Base-by-base conservation (phyloP, 2,329 filamentous ascomycete species). In the Ascosphaera pollenicola region DNA sequence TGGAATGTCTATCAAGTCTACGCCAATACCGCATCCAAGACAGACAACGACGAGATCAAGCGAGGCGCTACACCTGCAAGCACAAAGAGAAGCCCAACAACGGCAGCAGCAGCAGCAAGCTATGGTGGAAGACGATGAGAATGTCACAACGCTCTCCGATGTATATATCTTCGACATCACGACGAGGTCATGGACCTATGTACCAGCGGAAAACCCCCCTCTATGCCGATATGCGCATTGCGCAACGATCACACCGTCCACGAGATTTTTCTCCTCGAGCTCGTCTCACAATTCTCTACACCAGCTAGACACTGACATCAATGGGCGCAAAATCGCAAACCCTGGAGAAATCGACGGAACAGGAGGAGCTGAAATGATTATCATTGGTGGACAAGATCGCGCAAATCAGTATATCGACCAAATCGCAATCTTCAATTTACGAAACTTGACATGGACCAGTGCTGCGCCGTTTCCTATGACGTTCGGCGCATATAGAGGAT, bases 381-480 rank as follows among this genome's bases (percentile, higher is more conserved):
- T 98, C 11, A 85, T 95, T 6, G 89, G 89, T 43, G 89, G 89
- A 0, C 89, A 98, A 57, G 89, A 98, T 52, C 89, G 81, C 40
- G 78, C 78, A n/a, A 98, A 98, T 55, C 85, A 93, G 55, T 98
- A 98, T 53, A 98, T 98, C 47, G 87, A 98, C 57, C 84, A 98
- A 58, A 91, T 98, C 46, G 95, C 84, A 54, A 83, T 98, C 2
- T 98, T 98, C 65, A 98, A 98, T 51, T 65, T 98, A 18, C 73
- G 89, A 37, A 94, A 83, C 54, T 62, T 95, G 43, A 92, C 89
- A 59, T 98, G 89, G 89, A 93, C 83, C 1, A 82, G 80, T 15
- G 94, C 84, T 2, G 81, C 82, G 45, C 67, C 76, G 1, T 66
- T 95, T 36, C 85, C 84, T 38, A 82, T 87, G 57, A 93, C 83